Evolutionary conservation across 2,329 filamentous ascomycete genomes (phyloP).

Genomic region (Graphium sp.): DNA sequence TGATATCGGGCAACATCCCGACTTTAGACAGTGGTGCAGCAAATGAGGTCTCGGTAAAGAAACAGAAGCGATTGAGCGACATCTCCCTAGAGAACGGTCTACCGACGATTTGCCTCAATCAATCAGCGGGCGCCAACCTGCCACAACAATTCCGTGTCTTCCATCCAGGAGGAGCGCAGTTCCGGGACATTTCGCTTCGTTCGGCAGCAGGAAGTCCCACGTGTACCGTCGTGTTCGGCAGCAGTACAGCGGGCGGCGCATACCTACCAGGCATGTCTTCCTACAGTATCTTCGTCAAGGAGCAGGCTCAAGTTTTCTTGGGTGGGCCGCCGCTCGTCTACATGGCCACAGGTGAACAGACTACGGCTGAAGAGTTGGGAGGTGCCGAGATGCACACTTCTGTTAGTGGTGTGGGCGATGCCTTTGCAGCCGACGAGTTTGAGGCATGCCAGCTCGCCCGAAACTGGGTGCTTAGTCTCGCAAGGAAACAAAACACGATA

Average conservation of each 20-base stretch:
- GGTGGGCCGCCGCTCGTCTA: conserved; percentile 22
- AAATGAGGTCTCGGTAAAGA: conserved; percentile 4
- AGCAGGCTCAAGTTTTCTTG: conserved; percentile 22
- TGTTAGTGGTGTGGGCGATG: conserved; percentile 19
- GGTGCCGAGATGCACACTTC: conserved; percentile 18
- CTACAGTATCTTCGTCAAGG: conserved; percentile 14
- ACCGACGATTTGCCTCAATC: conserved; percentile 3
- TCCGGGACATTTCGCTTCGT: conserved; percentile 3
- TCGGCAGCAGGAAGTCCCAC: conserved; percentile 2
- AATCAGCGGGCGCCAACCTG: conserved; percentile 3
- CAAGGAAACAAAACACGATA: neutral
- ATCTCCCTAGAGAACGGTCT: conserved; percentile 3
- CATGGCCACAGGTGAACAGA: conserved; percentile 22
- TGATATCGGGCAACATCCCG: conserved; percentile 4
- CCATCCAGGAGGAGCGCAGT: conserved; percentile 2
- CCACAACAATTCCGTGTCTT: conserved; percentile 3
- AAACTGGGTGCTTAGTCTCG: conserved; percentile 2
- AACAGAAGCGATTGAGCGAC: conserved; percentile 1
- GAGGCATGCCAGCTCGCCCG: conserved; percentile 5
- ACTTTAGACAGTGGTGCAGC: conserved; percentile 3
- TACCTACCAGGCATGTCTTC: conserved; percentile 5
- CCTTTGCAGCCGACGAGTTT: conserved; percentile 19
- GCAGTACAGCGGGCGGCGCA: conserved; percentile 5
- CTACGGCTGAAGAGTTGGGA: conserved; percentile 19
- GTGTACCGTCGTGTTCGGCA: conserved; percentile 4